Percentiles rank a stretch among this genome's conserved stretches.
phyloP scores from a whole-genome alignment of 139 green algal species.

The Chlorokybus atmophyticus region DNA sequence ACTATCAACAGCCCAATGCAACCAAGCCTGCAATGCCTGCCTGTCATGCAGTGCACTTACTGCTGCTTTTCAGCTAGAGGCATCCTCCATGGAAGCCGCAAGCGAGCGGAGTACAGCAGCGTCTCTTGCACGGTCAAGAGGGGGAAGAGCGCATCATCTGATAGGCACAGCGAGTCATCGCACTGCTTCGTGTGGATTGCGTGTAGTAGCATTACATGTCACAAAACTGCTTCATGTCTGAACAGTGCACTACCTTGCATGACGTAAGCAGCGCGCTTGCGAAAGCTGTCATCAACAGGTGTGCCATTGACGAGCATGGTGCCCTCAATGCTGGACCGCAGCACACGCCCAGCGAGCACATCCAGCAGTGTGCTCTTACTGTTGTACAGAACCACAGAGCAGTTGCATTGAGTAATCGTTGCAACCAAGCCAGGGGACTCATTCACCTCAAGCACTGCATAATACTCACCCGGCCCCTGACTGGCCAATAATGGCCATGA shows the following conservation, averaged over 20 bases:
- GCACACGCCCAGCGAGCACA: neutral
- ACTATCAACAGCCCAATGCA: neutral
- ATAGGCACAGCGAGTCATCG: neutral
- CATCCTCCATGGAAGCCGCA: slow-evolving; percentile 12
- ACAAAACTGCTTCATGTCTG: too few relatives aligned
- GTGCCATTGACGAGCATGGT: slow-evolving; percentile 21
- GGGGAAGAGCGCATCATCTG: slow-evolving; percentile 35
- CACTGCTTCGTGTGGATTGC: too few relatives aligned
- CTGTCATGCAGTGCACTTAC: neutral
- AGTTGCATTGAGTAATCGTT: too few relatives aligned
- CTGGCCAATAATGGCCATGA: too few relatives aligned
- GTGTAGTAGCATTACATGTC: too few relatives aligned
- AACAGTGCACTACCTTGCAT: slow-evolving; percentile 20
- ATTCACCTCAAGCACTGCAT: too few relatives aligned
- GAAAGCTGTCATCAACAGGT: slow-evolving; percentile 9
- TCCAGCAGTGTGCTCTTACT: neutral
- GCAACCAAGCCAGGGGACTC: too few relatives aligned
- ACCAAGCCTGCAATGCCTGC: neutral
- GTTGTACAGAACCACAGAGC: too few relatives aligned
- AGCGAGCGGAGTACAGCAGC: slow-evolving; percentile 21
- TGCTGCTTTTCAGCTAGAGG: neutral
- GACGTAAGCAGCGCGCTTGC: slow-evolving; percentile 17
- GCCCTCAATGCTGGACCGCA: neutral
- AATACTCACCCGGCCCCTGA: too few relatives aligned
- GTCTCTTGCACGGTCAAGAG: slow-evolving; percentile 31